phyloP scores from a whole-genome alignment of 2,329 filamentous ascomycete species.

The Colletotrichum orchidophilum region DNA sequence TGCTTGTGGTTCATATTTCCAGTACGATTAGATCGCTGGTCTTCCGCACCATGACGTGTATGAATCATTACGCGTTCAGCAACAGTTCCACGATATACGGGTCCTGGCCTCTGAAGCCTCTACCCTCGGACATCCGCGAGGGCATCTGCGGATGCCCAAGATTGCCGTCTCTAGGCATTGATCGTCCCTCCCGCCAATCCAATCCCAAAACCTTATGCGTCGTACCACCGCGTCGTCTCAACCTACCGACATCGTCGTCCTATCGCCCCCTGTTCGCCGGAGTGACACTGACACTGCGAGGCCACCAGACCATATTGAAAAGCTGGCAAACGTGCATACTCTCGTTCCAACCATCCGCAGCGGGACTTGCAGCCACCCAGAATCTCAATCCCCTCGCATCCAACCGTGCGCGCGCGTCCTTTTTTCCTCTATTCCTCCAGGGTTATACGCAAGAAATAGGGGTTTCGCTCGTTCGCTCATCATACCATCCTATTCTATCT shows the following conservation, averaged over 20 bases:
- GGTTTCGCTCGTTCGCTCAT: not conserved
- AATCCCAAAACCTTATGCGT: constrained; percentile 12
- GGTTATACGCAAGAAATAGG: constrained; percentile 22
- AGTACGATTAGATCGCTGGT: not conserved
- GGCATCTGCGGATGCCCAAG: not conserved
- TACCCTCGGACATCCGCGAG: not conserved
- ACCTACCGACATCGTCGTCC: not conserved
- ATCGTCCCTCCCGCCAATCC: constrained; percentile 24
- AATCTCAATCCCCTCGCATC: constrained; percentile 2
- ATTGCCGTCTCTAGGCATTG: constrained; percentile 18
- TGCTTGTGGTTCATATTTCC: not conserved
- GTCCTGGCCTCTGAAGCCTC: not conserved
- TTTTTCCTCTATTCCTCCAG: not conserved
- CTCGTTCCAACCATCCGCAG: not conserved
- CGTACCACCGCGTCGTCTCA: constrained; percentile 1
- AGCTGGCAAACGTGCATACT: constrained; percentile 13
- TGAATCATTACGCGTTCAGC: constrained; percentile 1
- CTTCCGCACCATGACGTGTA: not conserved
- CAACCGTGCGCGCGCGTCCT: constrained; percentile 10
- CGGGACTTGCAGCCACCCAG: not conserved
- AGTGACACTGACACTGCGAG: not conserved
- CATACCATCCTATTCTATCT: constrained; percentile 7
- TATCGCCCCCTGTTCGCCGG: not conserved
- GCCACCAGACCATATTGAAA: not conserved
- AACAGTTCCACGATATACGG: not conserved